Base-by-base conservation (phyloP, 2,329 filamentous ascomycete species). In the Chalara sp. region DNA sequence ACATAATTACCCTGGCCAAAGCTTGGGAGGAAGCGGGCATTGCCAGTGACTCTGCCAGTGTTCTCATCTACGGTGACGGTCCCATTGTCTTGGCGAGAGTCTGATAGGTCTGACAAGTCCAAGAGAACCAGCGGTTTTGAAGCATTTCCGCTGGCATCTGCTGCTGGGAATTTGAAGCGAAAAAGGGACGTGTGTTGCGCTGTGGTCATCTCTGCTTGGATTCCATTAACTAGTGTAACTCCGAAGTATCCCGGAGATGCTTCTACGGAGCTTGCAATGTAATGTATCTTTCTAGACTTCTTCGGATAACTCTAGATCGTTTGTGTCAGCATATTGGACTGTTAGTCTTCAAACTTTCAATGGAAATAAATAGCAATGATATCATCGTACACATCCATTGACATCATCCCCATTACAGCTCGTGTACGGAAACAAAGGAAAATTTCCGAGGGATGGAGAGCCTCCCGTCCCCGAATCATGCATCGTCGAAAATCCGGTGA, bases 371-470 rank as follows among this genome's bases (percentile, higher is more conserved):
- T 21, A 21, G 35, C 8, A 37, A n/a, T 37, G 35, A 37, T 8
- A 21, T 21, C 8, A 37, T 10, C 35, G 35, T 37, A 37, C 70
- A 64, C 84, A 88, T 5, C 71, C 69, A 59, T 87, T 72, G 47
- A 89, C 67, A 42, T 82, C 78, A 51, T 86, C 78, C 6, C 71
- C 73, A 0, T 75, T 71, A 56, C 86, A 89, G 40, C 71, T 70
- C 5, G 76, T 68, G 55, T 86, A 84, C 0, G 84, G 76, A 55
- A 89, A 89, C 1, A 89, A 70, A 1, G 86, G 81, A 52, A 89
- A 89, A 59, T 87, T 88, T 12, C 86, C 86, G 6, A 89, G 68
- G 2, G 82, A 87, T 0, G 84, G 80, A 1, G 68, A 58, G 1
- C 72, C 72, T 1, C 72, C 72, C 0, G 72, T 75, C 13, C 72